Evolutionary conservation across 2,329 filamentous ascomycete genomes (phyloP).

Genomic region (Coniochaeta hoffmannii): DNA sequence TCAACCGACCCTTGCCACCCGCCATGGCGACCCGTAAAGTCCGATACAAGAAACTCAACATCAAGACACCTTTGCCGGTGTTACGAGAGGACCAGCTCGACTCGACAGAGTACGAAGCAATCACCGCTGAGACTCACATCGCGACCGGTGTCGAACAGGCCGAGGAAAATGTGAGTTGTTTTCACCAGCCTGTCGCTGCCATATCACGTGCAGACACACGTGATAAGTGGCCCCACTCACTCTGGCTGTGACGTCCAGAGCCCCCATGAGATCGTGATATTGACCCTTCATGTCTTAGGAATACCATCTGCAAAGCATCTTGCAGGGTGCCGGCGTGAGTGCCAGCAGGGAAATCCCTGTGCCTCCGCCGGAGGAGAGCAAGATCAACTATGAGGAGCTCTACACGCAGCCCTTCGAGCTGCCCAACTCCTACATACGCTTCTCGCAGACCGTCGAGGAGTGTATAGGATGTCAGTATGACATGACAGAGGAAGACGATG

Average conservation of each 20-base stretch:
- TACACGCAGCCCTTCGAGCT: conserved; percentile 75
- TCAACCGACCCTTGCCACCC: conserved; percentile 25
- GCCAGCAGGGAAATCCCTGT: conserved; percentile 58
- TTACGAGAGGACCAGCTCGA: conserved; percentile 89
- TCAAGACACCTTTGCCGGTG: conserved; percentile 81
- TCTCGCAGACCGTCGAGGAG: conserved; percentile 96
- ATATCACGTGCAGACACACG: conserved; percentile 41
- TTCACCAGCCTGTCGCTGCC: conserved; percentile 15
- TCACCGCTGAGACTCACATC: conserved; percentile 76
- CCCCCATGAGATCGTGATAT: conserved; percentile 11
- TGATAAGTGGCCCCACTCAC: conserved; percentile 30
- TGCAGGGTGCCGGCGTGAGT: conserved; percentile 47
- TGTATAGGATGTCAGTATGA: conserved; percentile 87
- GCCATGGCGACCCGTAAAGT: conserved; percentile 62
- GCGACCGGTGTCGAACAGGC: conserved; percentile 95
- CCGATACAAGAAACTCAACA: conserved; percentile 84
- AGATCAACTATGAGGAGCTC: conserved; percentile 79
- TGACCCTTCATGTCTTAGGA: conserved; percentile 52
- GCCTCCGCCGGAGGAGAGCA: conserved; percentile 55
- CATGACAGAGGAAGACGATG: conserved; percentile 86
- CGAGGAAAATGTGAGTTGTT: conserved; percentile 84
- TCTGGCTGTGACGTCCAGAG: conserved; percentile 19
- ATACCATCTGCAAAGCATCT: conserved; percentile 86
- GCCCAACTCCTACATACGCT: conserved; percentile 90
- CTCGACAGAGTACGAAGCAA: conserved; percentile 74